Evolutionary conservation across 106 monocot species (phyloP), one percentile per base, ranked within the genome.

Genomic region (Platanthera guangdongensis): DNA sequence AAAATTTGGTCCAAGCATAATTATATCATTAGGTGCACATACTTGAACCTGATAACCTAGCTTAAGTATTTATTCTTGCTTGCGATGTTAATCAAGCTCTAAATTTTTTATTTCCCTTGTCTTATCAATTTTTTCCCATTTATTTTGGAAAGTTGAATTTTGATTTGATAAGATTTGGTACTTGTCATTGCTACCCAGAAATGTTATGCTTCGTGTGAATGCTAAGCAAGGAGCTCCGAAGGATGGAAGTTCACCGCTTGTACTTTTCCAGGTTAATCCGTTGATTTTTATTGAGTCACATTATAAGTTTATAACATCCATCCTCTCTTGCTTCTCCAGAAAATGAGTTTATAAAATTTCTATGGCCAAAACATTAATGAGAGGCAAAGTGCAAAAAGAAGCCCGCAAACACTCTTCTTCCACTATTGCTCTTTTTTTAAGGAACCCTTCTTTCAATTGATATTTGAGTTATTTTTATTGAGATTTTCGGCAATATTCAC

Each of bases 151-250:
- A 47, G 47, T 47, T 47, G 47, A 47, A 46, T 7, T 15, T 15
- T 47, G 25, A 70, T 15, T 12, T 70, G 47, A 47, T 70, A n/a
- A 70, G 25, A 70, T 5, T 13, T 16, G n/a, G 5, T 70, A 14
- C 47, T 48, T 70, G 47, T 70, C 25, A 70, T 39, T 70, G 14
- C 70, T 70, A 10, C 83, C 82, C 86, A 99, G 99, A 80, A 86
- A 87, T 79, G 86, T 90, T 47, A 99, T 99, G 99, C 89, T 99
- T 78, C 91, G 94, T 19, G 89, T 94, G 62, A 92, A 88, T 83
- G 89, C 99, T 13, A 88, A 84, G 76, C 99, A 99, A 78, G 99
- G 99, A 70, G 90, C 89, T 81, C 99, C 99, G 70, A 99, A 90
- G 77, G 94, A 94, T 85, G 94, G 94, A 64, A 90, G 71, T 62